Percentiles rank a stretch among this genome's conserved stretches.
Evolutionary conservation across 768 basidiomycete genomes (phyloP).

Genomic region (Agaricus blazei): DNA sequence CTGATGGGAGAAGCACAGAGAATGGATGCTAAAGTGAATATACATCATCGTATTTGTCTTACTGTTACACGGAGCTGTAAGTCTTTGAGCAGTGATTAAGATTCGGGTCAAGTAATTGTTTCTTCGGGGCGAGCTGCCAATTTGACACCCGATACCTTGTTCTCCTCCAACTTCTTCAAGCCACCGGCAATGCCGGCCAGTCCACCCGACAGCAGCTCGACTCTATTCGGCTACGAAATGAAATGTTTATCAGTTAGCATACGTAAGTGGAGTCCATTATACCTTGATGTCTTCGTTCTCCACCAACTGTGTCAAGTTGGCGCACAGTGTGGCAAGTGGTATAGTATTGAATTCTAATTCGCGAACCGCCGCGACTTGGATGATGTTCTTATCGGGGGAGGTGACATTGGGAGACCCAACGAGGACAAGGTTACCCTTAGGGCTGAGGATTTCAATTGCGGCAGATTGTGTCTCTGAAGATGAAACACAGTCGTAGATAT

Average conservation of each 20-base stretch:
- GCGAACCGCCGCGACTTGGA: constrained; percentile 9
- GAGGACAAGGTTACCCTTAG: constrained; percentile 27
- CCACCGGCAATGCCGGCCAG: constrained; percentile 37
- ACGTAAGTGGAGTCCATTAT: not conserved
- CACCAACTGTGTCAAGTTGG: constrained; percentile 12
- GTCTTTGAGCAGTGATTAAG: too few relatives aligned
- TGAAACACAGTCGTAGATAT: constrained; percentile 23
- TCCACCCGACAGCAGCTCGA: constrained; percentile 34
- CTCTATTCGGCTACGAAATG: constrained; percentile 32
- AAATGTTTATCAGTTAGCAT: not conserved
- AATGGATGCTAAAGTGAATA: too few relatives aligned
- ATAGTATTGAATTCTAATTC: constrained; percentile 12
- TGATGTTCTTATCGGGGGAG: constrained; percentile 10
- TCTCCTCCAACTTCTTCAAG: constrained; percentile 32
- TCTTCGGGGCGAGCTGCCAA: constrained; percentile 29
- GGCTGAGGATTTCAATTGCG: constrained; percentile 23
- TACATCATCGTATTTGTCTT: too few relatives aligned
- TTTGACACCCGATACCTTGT: constrained; percentile 37
- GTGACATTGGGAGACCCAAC: constrained; percentile 27
- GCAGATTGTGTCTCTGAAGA: constrained; percentile 17
- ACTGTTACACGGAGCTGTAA: too few relatives aligned
- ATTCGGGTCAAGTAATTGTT: constrained; percentile 1
- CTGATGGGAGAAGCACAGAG: too few relatives aligned
- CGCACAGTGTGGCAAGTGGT: constrained; percentile 14
- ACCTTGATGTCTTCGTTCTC: constrained; percentile 18